Evolutionary conservation across 768 basidiomycete genomes (phyloP).

Genomic region (Agaricus blazei): DNA sequence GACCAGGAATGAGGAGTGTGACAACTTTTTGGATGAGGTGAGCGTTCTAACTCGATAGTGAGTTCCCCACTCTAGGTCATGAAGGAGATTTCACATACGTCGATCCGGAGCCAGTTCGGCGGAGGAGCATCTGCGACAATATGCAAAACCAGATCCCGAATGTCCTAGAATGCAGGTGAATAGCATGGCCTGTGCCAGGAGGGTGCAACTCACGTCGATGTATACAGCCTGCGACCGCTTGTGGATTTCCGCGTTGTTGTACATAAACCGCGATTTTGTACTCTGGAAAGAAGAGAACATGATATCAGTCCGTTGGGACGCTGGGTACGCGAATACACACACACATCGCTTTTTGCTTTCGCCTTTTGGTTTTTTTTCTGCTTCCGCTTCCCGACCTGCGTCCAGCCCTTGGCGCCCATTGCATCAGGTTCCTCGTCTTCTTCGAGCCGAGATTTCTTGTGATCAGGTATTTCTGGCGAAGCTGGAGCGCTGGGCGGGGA

Average conservation of each 20-base stretch:
- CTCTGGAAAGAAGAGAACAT: constrained; percentile 26
- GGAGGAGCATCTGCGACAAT: constrained; percentile 79
- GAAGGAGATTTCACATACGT: constrained; percentile 41
- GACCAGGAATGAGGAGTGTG: constrained; percentile 77
- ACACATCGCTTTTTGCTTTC: constrained; percentile 57
- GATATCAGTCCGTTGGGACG: constrained; percentile 4
- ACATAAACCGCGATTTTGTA: constrained; percentile 74
- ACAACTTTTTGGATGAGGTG: constrained; percentile 75
- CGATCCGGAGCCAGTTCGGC: constrained; percentile 80
- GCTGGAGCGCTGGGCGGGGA: background rate
- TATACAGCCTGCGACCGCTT: constrained; percentile 70
- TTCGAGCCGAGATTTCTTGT: background rate
- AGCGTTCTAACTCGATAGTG: constrained; percentile 49
- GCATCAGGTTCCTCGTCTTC: background rate
- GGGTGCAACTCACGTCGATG: constrained; percentile 61
- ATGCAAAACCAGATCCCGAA: constrained; percentile 83
- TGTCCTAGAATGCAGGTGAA: constrained; percentile 48
- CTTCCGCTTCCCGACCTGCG: constrained; percentile 68
- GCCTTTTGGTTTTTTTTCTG: constrained; percentile 60
- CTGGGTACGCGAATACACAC: constrained; percentile 28
- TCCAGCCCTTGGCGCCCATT: constrained; percentile 39
- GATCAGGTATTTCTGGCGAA: background rate
- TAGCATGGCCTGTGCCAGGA: background rate
- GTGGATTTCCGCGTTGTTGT: constrained; percentile 69
- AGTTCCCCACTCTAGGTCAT: background rate